These are phyloP conservation scores for Neurospora africana DNA, from an alignment of 495 filamentous ascomycete species.

Conservation along the genomic window DNA sequence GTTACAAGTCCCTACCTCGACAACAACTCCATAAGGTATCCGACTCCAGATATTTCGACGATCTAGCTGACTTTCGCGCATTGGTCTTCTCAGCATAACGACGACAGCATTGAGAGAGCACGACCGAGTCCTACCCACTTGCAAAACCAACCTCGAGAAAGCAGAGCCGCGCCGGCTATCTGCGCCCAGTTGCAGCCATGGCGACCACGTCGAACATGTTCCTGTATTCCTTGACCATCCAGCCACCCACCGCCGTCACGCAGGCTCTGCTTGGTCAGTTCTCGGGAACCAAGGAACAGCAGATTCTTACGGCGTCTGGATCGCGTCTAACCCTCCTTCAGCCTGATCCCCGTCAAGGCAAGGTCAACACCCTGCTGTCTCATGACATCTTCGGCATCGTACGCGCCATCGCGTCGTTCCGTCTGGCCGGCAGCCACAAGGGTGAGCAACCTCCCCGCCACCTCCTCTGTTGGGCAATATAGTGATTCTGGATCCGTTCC, in stretches of 20 bases:
- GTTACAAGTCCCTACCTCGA: not conserved
- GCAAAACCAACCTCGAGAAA: not conserved
- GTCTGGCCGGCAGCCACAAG: slow-evolving; percentile 88
- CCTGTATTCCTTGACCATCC: slow-evolving; percentile 90
- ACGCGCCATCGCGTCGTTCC: slow-evolving; percentile 72
- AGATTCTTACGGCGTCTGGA: slow-evolving; percentile 89
- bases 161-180: slow-evolving; percentile 42
- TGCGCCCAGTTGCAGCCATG: slow-evolving; percentile 54
- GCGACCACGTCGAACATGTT: slow-evolving; percentile 96
- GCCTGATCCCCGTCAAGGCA: slow-evolving; percentile 73
- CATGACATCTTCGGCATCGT: slow-evolving; percentile 97
- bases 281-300: slow-evolving; percentile 87
- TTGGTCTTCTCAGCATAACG: not conserved
- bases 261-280: slow-evolving; percentile 92
- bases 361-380: slow-evolving; percentile 72
- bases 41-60: not conserved
- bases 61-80: not conserved
- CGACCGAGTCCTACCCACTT: not conserved
- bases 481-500: slow-evolving; percentile 78
- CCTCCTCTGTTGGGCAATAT: slow-evolving; percentile 53
- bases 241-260: slow-evolving; percentile 76
- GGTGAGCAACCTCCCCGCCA: slow-evolving; percentile 53
- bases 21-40: not conserved
- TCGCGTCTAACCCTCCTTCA: slow-evolving; percentile 80
- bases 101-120: not conserved